Evolutionary conservation across 2,329 filamentous ascomycete species (phyloP).

Genomic region (Colletotrichum sp.): DNA sequence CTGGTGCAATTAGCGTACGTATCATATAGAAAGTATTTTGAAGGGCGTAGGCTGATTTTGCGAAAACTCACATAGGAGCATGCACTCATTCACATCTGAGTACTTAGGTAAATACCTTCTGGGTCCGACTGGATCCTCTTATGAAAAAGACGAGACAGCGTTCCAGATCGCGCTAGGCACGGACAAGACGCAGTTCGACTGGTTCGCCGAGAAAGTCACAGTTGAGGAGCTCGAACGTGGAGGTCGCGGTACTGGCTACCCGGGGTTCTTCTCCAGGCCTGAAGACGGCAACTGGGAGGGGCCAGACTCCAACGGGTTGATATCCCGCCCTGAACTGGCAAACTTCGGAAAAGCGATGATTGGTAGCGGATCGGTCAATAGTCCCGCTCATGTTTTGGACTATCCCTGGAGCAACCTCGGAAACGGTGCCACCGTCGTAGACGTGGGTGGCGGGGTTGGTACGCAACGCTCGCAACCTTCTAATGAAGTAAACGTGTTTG

Average conservation of each 20-base stretch:
- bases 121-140: slow-evolving; percentile 29
- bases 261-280: background rate
- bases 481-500: background rate
- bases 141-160: slow-evolving; percentile 32
- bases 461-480: background rate
- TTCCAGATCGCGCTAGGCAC: slow-evolving; percentile 35
- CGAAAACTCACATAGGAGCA: background rate
- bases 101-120: slow-evolving; percentile 31
- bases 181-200: slow-evolving; percentile 35
- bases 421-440: background rate
- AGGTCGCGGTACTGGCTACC: background rate
- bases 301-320: background rate
- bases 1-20: background rate
- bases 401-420: background rate
- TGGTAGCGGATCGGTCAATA: background rate
- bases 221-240: background rate
- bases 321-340: background rate
- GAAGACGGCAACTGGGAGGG: background rate
- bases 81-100: slow-evolving; percentile 26
- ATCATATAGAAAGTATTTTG: no score
- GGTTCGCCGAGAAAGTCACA: slow-evolving; percentile 31
- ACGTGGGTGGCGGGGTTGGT: background rate
- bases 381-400: background rate
- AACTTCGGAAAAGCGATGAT: background rate
- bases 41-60: background rate